Conservation (phyloP, 148 eudicot genomes). For the Rhododendron mucronatum region DNA sequence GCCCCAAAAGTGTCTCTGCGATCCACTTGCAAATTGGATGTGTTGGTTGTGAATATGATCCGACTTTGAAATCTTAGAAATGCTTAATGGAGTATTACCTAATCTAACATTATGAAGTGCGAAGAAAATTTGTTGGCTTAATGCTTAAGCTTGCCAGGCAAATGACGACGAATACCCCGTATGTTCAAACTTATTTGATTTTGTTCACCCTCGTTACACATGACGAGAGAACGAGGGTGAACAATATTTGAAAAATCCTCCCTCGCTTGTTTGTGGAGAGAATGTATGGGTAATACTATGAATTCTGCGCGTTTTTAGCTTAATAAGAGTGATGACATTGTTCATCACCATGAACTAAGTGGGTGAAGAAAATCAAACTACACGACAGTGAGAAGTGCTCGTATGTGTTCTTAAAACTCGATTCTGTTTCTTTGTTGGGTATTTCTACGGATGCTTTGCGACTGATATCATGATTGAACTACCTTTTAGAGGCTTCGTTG, state of each 20-base stretch:
- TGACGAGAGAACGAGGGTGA: too few species aligned
- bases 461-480: neutral
- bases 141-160: neutral
- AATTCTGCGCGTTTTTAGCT: too few species aligned
- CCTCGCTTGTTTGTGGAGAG: too few species aligned
- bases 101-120: neutral
- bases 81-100: neutral
- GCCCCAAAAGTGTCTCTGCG: neutral
- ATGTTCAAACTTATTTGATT: too few species aligned
- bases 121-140: neutral
- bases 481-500: neutral
- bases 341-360: neutral
- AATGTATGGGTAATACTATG: too few species aligned
- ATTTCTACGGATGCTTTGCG: neutral
- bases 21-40: neutral
- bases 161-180: too few species aligned
- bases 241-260: too few species aligned
- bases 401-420: neutral
- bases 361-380: neutral
- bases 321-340: neutral
- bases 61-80: neutral
- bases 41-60: neutral
- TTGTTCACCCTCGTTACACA: too few species aligned
- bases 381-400: neutral
- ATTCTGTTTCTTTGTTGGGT: neutral